Evolutionary conservation across 176 grass and related monocot species (phyloP), one percentile per base, ranked within the genome.

Genomic region (Phoenix roebelenii): DNA sequence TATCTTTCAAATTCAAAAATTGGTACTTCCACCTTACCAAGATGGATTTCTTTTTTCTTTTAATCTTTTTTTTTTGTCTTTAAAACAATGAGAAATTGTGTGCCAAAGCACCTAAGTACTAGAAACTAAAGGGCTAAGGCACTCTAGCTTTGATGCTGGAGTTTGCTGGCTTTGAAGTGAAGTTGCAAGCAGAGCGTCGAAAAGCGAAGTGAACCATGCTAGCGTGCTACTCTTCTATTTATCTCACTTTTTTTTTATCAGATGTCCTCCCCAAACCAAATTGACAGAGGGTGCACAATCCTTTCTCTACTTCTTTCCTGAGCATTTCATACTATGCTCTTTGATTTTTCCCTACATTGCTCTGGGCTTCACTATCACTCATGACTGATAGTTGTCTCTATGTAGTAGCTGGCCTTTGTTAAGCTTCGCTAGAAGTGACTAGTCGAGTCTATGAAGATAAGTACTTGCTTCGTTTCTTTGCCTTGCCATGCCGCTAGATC

Each of bases 351-450:
- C 52, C n/a, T 20, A 20, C 1, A 3, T 0, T 19, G 15, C 54
- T 55, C 4, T 55, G 9, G 54, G 54, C 18, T 57, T 57, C 1
- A 17, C 53, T 24, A 12, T 55, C 5, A 5, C 54, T 23, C 54
- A 55, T 55, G 54, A 55, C 54, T 55, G 15, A 7, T 54, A 22
- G 52, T 54, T 55, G 18, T 55, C 53, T 55, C 54, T 55, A 23
- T 55, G 18, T 55, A 55, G 54, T 55, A 6, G 54, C 22, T 3
- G 19, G 54, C 19, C 54, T 55, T 55, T 9, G 5, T 55, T 22
- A 19, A 19, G 54, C 54, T 55, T 55, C 19, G 19, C 22, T 3
- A 55, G 3, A 55, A 55, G 5, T 9, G 0, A 23, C 54, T 55
- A 55, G 54, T 17, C 18, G 5, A 30, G 28, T 30, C 0, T 30